Conservation (phyloP, 306 rosid genomes). For the Lathyrus sativus region DNA sequence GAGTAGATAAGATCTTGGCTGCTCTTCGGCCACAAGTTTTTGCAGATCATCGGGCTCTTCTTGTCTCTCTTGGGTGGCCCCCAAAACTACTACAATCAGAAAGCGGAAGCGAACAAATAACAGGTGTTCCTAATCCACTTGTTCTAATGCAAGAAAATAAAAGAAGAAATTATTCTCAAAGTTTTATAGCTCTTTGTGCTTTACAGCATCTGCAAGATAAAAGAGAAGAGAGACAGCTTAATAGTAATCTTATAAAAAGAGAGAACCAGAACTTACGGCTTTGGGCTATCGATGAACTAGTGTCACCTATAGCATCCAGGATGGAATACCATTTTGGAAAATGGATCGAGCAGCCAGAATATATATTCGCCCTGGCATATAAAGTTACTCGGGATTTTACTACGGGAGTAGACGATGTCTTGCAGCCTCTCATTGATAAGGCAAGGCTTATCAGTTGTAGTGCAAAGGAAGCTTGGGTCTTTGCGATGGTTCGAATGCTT, state of each 20-base stretch:
- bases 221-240: conserved; percentile 56
- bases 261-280: conserved; percentile 49
- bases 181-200: conserved; percentile 72
- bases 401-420: conserved; percentile 67
- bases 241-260: conserved; percentile 40
- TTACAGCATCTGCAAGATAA: conserved; percentile 68
- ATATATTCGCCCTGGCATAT: conserved; percentile 63
- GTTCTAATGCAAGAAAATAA: conserved; percentile 67
- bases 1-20: conserved; percentile 63
- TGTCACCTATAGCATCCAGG: conserved; percentile 72
- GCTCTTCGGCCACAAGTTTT: conserved; percentile 68
- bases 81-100: conserved; percentile 60
- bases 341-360: conserved; percentile 77
- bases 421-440: conserved; percentile 77
- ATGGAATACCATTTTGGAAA: conserved; percentile 68
- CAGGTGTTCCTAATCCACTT: conserved; percentile 60
- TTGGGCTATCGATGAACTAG: conserved; percentile 79
- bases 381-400: conserved; percentile 65
- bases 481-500: conserved; percentile 67
- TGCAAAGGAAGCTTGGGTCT: conserved; percentile 83
- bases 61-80: conserved; percentile 79
- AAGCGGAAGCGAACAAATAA: conserved; percentile 38
- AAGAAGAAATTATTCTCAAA: conserved; percentile 54
- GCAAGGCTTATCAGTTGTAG: conserved; percentile 69
- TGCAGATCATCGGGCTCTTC: conserved; percentile 78